A percentile compares a stretch with the other conserved stretches of the same genome.
Evolutionary conservation across 2,329 filamentous ascomycete genomes (phyloP).

Genomic region (Colletotrichum tropicicola): DNA sequence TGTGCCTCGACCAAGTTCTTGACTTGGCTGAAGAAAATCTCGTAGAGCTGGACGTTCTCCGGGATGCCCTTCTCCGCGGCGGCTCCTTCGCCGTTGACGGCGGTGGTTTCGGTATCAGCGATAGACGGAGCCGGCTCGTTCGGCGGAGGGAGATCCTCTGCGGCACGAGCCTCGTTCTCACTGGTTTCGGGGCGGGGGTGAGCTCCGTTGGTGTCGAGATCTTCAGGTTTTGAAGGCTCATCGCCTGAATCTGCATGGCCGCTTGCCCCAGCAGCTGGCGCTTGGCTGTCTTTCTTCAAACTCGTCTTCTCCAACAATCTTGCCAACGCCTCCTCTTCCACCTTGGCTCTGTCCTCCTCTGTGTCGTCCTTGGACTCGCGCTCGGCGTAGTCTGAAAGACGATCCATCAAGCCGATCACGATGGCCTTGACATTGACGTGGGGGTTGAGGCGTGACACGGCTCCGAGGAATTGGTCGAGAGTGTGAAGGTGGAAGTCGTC

Average conservation of each 20-base stretch:
- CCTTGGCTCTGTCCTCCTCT: constrained; percentile 75
- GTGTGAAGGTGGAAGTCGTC: constrained; percentile 99
- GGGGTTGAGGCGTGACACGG: constrained; percentile 91
- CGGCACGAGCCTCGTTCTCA: constrained; percentile 13
- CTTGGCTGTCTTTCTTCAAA: constrained; percentile 61
- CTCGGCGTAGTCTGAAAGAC: constrained; percentile 93
- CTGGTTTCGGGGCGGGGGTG: constrained; percentile 33
- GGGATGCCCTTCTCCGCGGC: constrained; percentile 65
- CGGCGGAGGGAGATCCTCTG: constrained; percentile 15
- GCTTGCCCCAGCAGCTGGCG: constrained; percentile 33
- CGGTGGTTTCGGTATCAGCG: constrained; percentile 57
- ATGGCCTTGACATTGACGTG: constrained; percentile 98
- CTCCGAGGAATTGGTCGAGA: constrained; percentile 91
- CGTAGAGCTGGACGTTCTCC: constrained; percentile 87
- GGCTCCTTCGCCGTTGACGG: constrained; percentile 51
- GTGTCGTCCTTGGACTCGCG: constrained; percentile 80
- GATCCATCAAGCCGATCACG: constrained; percentile 97
- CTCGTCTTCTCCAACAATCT: constrained; percentile 81
- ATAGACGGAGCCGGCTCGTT: constrained; percentile 48
- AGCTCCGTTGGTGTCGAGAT: constrained; percentile 30
- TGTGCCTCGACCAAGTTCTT: constrained; percentile 92
- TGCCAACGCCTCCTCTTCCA: constrained; percentile 85
- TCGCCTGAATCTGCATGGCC: constrained; percentile 7
- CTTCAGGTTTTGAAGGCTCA: not conserved
- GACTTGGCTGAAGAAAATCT: constrained; percentile 97